Conservation (phyloP, 208 protist genomes). For the Leishmania braziliensis region DNA sequence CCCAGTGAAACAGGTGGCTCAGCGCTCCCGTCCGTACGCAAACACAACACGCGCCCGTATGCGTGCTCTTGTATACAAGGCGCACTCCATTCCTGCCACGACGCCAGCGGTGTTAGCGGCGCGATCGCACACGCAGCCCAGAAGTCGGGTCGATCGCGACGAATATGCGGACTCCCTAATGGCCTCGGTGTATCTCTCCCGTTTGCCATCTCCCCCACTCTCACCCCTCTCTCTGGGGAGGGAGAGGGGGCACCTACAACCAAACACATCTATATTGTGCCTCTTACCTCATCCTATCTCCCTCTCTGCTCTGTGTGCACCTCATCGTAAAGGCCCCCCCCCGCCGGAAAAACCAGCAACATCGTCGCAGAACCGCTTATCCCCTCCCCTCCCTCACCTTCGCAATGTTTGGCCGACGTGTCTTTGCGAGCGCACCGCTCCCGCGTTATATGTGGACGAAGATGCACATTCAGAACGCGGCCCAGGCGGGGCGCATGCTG, state of each 20-base stretch:
- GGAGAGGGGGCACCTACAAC: background rate
- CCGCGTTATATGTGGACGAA: conserved; percentile 69
- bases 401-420: conserved; percentile 80
- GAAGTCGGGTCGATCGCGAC: background rate
- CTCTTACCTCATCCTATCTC: background rate
- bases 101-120: background rate
- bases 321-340: too few relatives aligned
- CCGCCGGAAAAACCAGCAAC: too few relatives aligned
- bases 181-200: background rate
- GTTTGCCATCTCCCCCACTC: background rate
- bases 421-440: conserved; percentile 75
- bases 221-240: background rate
- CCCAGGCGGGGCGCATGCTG: conserved; percentile 63
- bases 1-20: background rate
- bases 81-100: background rate
- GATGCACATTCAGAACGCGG: conserved; percentile 67
- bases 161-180: background rate
- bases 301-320: too few relatives aligned
- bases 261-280: background rate
- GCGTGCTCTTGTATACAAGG: background rate
- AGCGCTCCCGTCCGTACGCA: background rate
- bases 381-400: background rate
- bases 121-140: background rate
- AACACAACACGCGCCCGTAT: background rate
- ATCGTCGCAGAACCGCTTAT: too few relatives aligned